Percentiles rank a stretch among this genome's conserved stretches.
Evolutionary conservation across 2,329 filamentous ascomycete species (phyloP).

Genomic region (Dothideomycetidae sp.): DNA sequence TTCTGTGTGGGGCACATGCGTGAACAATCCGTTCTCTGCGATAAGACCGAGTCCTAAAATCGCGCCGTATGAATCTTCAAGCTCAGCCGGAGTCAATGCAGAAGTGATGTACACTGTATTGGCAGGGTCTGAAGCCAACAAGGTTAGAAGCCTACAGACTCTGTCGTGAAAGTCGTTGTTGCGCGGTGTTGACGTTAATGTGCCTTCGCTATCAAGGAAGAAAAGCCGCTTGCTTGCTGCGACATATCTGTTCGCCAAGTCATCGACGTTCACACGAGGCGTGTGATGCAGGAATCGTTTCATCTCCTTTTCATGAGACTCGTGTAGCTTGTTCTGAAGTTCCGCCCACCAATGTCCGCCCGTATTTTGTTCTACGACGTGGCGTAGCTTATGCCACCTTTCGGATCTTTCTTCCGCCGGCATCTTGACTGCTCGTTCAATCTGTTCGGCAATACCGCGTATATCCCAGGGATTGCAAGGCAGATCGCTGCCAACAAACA

Average conservation of each 20-base stretch:
- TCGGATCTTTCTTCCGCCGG: constrained; percentile 53
- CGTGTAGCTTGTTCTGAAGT: constrained; percentile 55
- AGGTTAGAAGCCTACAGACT: constrained; percentile 53
- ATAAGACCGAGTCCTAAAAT: constrained; percentile 78
- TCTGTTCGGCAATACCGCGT: constrained; percentile 70
- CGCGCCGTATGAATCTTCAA: constrained; percentile 71
- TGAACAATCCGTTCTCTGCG: constrained; percentile 86
- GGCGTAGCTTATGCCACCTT: constrained; percentile 61
- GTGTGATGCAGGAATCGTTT: constrained; percentile 73
- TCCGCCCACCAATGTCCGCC: constrained; percentile 75
- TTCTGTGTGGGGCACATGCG: constrained; percentile 50
- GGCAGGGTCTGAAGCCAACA: constrained; percentile 61
- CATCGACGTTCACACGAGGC: constrained; percentile 61
- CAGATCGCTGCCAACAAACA: constrained; percentile 69
- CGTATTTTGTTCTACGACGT: constrained; percentile 65
- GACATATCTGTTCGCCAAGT: constrained; percentile 52
- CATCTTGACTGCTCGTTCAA: constrained; percentile 75
- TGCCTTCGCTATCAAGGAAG: constrained; percentile 88
- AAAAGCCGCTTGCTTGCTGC: constrained; percentile 58
- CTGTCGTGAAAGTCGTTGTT: constrained; percentile 55
- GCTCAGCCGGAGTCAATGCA: constrained; percentile 69
- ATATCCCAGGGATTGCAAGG: constrained; percentile 95
- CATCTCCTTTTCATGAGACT: constrained; percentile 71
- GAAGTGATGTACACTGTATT: constrained; percentile 95
- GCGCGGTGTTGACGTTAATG: constrained; percentile 74